Evolutionary conservation across 2,329 filamentous ascomycete species (phyloP).

Genomic region (Fusarium buharicum): DNA sequence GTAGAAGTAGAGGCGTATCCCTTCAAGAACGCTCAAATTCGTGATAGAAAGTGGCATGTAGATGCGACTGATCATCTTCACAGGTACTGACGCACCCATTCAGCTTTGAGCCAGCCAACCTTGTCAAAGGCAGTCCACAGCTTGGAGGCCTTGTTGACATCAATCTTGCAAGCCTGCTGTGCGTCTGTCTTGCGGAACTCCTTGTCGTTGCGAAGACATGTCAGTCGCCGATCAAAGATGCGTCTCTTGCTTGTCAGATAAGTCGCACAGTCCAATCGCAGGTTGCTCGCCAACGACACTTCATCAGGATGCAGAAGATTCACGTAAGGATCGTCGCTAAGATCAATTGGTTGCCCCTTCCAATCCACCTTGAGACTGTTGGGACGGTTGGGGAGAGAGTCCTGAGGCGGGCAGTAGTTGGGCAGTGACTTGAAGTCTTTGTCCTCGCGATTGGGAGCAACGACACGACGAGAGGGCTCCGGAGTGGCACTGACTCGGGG

Average conservation of each 20-base stretch:
- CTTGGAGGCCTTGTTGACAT: slow-evolving; percentile 96
- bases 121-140: slow-evolving; percentile 90
- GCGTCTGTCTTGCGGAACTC: slow-evolving; percentile 96
- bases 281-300: slow-evolving; percentile 76
- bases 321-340: slow-evolving; percentile 76
- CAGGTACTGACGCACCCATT: slow-evolving; percentile 55
- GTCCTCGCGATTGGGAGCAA: slow-evolving; percentile 79
- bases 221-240: slow-evolving; percentile 82
- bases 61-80: slow-evolving; percentile 29
- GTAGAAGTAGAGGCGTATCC: slow-evolving; percentile 18
- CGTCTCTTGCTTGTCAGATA: slow-evolving; percentile 94
- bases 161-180: slow-evolving; percentile 96
- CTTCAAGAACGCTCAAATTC: neutral
- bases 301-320: slow-evolving; percentile 82
- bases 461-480: slow-evolving; percentile 61
- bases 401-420: slow-evolving; percentile 77
- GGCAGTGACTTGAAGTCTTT: slow-evolving; percentile 79
- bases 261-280: slow-evolving; percentile 85
- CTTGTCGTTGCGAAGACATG: slow-evolving; percentile 74
- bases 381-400: slow-evolving; percentile 71
- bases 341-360: slow-evolving; percentile 83
- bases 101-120: slow-evolving; percentile 80
- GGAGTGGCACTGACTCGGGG: slow-evolving; percentile 58
- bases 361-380: slow-evolving; percentile 86
- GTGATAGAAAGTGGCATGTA: neutral